Evolutionary conservation across 257 asterid species (phyloP).

Genomic region (Capsicum baccatum): DNA sequence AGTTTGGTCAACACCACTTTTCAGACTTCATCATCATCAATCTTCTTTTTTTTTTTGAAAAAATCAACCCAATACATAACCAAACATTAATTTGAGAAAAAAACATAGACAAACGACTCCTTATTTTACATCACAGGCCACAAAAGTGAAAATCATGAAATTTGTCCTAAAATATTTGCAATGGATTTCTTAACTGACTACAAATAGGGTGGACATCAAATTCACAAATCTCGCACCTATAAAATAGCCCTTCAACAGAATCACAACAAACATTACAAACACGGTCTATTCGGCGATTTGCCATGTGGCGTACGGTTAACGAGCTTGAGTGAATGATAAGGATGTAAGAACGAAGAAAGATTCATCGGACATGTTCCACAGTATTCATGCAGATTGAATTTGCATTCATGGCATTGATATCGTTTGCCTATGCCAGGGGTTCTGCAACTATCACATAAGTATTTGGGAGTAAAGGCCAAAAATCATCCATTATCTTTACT

Average conservation of each 20-base stretch:
- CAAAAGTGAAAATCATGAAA: no score
- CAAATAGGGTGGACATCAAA: slow-evolving; percentile 62
- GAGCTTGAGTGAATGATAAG: slow-evolving; percentile 35
- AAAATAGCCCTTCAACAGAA: slow-evolving; percentile 53
- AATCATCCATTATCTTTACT: no score
- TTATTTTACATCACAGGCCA: no score
- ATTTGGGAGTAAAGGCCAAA: slow-evolving; percentile 6
- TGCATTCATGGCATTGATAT: slow-evolving; percentile 46
- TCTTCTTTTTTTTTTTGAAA: no score
- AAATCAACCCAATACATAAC: no score
- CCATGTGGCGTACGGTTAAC: slow-evolving; percentile 33
- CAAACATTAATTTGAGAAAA: no score
- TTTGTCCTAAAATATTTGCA: no score
- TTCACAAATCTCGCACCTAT: slow-evolving; percentile 53
- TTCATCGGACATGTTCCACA: slow-evolving; percentile 52
- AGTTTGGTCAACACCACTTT: no score
- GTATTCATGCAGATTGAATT: slow-evolving; percentile 54
- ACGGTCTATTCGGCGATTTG: slow-evolving; percentile 30
- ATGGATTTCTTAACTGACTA: slow-evolving; percentile 31
- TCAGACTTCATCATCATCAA: no score
- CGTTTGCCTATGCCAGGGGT: slow-evolving; percentile 48
- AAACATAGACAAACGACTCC: no score
- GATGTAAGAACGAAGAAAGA: slow-evolving; percentile 35
- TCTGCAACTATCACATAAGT: slow-evolving; percentile 52
- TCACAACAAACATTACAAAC: slow-evolving; percentile 52